These are phyloP conservation scores for Nakazawaea peltata DNA, from an alignment of 805 yeast genomes.

Conservation along the genomic window DNA sequence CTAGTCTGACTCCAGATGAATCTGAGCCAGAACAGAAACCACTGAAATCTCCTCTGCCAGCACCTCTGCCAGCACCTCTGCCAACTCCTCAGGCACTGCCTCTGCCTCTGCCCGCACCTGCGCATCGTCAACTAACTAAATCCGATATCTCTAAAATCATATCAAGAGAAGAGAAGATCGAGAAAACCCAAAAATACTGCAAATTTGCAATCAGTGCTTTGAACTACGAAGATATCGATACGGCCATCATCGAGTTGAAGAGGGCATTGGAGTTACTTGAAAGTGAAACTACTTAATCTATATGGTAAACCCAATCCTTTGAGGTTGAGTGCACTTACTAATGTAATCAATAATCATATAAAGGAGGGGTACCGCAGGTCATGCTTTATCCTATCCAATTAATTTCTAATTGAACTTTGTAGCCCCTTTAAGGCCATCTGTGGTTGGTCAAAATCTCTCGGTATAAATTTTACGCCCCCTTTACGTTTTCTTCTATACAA, in stretches of 20 bases:
- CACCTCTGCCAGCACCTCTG: conserved; percentile 2
- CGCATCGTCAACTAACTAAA: conserved; percentile 15
- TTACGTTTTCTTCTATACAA: not conserved
- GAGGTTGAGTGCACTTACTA: conserved; percentile 2
- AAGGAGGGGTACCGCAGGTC: too few relatives aligned
- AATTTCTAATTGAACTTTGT: too few relatives aligned
- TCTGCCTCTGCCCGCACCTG: not conserved
- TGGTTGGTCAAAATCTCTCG: too few relatives aligned
- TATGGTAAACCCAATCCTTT: not conserved
- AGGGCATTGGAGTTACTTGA: conserved; percentile 42
- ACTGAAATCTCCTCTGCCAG: not conserved
- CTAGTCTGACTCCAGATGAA: not conserved
- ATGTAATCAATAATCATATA: too few relatives aligned
- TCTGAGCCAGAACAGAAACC: not conserved
- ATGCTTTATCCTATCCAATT: too few relatives aligned
- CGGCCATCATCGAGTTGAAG: conserved; percentile 56
- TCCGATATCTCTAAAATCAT: conserved; percentile 42
- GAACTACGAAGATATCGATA: conserved; percentile 64
- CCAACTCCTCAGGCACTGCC: conserved; percentile 5
- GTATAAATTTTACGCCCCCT: too few relatives aligned
- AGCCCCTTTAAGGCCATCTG: too few relatives aligned
- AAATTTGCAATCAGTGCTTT: conserved; percentile 74
- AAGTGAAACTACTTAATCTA: too few relatives aligned
- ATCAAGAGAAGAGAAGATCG: conserved; percentile 45
- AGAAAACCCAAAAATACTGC: conserved; percentile 59